Conservation (phyloP, 2,329 filamentous ascomycete genomes). For the Ophiocordyceps camponoti-rufipedis region DNA sequence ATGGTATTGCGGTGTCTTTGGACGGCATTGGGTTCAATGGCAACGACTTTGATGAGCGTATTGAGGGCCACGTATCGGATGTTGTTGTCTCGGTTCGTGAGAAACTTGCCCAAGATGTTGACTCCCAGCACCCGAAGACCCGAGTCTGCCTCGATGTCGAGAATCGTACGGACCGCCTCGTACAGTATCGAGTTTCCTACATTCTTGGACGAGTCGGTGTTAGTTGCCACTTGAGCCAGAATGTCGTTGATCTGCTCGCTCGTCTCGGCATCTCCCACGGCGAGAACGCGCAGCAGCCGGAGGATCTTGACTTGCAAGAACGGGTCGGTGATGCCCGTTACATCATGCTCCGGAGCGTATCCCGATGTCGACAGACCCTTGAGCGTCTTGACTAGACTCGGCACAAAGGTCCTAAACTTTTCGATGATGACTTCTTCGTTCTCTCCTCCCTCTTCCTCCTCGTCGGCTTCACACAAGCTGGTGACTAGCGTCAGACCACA, state of each 20-base stretch:
- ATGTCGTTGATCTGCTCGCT: slow-evolving; percentile 99
- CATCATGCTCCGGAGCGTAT: slow-evolving; percentile 94
- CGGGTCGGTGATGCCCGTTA: slow-evolving; percentile 93
- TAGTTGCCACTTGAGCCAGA: slow-evolving; percentile 88
- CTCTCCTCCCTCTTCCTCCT: slow-evolving; percentile 76
- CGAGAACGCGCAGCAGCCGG: slow-evolving; percentile 67
- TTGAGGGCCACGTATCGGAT: slow-evolving; percentile 97
- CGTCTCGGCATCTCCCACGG: slow-evolving; percentile 66
- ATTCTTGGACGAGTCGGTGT: slow-evolving; percentile 95
- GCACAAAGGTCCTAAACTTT: slow-evolving; percentile 76
- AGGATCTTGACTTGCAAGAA: slow-evolving; percentile 96
- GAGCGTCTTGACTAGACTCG: slow-evolving; percentile 69
- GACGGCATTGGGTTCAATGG: slow-evolving; percentile 92
- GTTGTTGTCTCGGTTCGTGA: slow-evolving; percentile 98
- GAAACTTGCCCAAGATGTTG: slow-evolving; percentile 94
- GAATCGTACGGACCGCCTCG: slow-evolving; percentile 88
- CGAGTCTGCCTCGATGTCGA: slow-evolving; percentile 95
- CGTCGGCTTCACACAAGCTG: slow-evolving; percentile 87
- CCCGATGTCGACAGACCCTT: slow-evolving; percentile 89
- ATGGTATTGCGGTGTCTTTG: slow-evolving; percentile 96
- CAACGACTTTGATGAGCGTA: slow-evolving; percentile 93
- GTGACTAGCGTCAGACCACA: slow-evolving; percentile 83
- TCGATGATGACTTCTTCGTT: slow-evolving; percentile 58
- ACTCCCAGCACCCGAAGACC: slow-evolving; percentile 86
- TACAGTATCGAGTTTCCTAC: slow-evolving; percentile 97